Base-by-base conservation (phyloP, 2,329 filamentous ascomycete species). In the Dryadomyces quercus-mongolicae region DNA sequence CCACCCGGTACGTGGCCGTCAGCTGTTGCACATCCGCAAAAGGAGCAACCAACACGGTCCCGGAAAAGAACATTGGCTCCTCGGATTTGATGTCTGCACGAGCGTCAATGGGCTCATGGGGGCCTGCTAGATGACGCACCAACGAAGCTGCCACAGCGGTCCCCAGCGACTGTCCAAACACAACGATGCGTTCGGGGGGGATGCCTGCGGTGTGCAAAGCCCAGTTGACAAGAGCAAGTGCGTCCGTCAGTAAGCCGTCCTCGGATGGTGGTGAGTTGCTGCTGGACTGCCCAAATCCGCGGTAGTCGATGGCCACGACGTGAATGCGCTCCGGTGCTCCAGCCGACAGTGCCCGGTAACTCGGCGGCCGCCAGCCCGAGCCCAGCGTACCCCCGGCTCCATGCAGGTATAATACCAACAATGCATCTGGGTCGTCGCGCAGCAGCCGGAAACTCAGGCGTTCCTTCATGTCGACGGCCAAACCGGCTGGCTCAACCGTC, bases 101-200 rank as follows among this genome's bases (percentile, higher is more conserved):
- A n/a, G n/a, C n/a, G n/a, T n/a, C n/a, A n/a, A n/a, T n/a, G n/a
- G n/a, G n/a, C n/a, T n/a, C n/a, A n/a, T n/a, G n/a, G n/a, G n/a
- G n/a, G n/a, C n/a, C n/a, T n/a, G 52, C 20, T 45, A 54, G 22
- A 44, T 49, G 48, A n/a, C 51, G n/a, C 22, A 45, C 8, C 3
- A 69, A 56, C 0, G 65, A 59, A 9, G 67, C 62, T 20, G 55
- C 53, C 1, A 71, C 66, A 2, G 64, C 79, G 1, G 80, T 80
- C 4, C 81, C 80, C 36, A 84, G 67, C 0, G 76, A 81, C 59
- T 84, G 80, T 0, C 70, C 74, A 56, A 79, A 83, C 21, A 84
- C 63, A n/a, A 80, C 69, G 43, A 81, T 83, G 0, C 75, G 72
- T 2, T 71, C 70, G 0, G 77, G 68, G 1, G 77, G 74, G 3